These are phyloP conservation scores for Trametes meyenii DNA, from an alignment of 768 basidiomycete genomes.

Conservation along the genomic window DNA sequence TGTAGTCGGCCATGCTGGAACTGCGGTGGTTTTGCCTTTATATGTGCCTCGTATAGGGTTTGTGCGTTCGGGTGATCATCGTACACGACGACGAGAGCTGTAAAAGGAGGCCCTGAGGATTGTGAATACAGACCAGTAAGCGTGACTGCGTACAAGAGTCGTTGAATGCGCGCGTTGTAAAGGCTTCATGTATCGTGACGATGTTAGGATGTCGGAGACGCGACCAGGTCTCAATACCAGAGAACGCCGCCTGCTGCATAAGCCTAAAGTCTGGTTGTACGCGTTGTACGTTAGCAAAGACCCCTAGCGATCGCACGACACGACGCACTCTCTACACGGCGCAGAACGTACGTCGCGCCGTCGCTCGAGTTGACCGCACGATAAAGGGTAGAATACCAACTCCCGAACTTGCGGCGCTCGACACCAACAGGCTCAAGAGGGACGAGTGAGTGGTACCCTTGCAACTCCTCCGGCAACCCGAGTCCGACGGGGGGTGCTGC, in stretches of 20 bases:
- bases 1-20: conserved; percentile 41
- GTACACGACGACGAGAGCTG: conserved; percentile 87
- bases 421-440: conserved; percentile 65
- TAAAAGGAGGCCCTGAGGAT: conserved; percentile 32
- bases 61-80: conserved; percentile 84
- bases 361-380: conserved; percentile 78
- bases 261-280: conserved; percentile 73
- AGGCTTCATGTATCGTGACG: conserved; percentile 84
- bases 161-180: conserved; percentile 90
- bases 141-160: conserved; percentile 74
- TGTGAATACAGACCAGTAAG: conserved; percentile 8
- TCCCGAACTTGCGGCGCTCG: conserved; percentile 77
- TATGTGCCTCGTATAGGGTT: conserved; percentile 79
- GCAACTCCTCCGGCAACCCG: conserved; percentile 81
- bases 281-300: background rate
- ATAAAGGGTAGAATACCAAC: conserved; percentile 84
- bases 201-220: conserved; percentile 84
- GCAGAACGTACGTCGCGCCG: conserved; percentile 74
- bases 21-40: conserved; percentile 55
- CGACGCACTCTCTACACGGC: conserved; percentile 84
- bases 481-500: conserved; percentile 45
- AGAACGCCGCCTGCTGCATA: conserved; percentile 79
- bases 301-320: background rate
- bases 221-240: conserved; percentile 83
- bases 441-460: conserved; percentile 87